Evolutionary conservation across 768 basidiomycete genomes (phyloP), one percentile per base, ranked within the genome.

Genomic region (Agaricus bisporus): DNA sequence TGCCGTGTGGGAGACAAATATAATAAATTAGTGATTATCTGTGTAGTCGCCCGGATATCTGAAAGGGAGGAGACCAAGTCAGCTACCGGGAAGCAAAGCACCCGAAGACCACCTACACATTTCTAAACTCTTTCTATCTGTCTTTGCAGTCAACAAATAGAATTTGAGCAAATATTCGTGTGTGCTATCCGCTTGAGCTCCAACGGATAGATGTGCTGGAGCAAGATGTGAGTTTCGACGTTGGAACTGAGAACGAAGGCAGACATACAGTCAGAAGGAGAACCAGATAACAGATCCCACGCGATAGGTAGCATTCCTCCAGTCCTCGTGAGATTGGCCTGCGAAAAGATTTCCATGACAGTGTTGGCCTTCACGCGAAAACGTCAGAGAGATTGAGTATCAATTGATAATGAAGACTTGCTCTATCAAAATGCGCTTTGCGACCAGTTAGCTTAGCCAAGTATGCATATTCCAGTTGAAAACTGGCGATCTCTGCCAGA

Each of bases 391-490:
- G 4, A 32, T 17, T 26, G 15, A 17, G 48, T 9, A 38, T 17
- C 29, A 5, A 35, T 14, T 51, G 5, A 20, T 26, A 14, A 14
- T 1, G 18, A 29, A 3, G 20, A 66, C 78, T 11, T 56, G 83
- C 86, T 55, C 74, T 75, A 50, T 81, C 75, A 56, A 74, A 77
- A 60, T 85, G 83, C 36, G 73, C 74, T 48, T 78, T 75, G 57
- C 86, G 84, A 2, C 86, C 87, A 1, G 90, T 92, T 9, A 85
- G 65, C 58, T 88, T 84, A 1, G 88, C 86, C 1, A 95, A 77
- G 59, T 93, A 93, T 52, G 85, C 78, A 64, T 91, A 89, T 66
- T 95, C 94, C 47, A 95, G 64, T 63, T 94, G 91, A 51, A 88
- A 73, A 41, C 81, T 89, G 3, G 82, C 88, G 39, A 92, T 83